These are phyloP conservation scores for Prunus mongolica DNA, from an alignment of 306 rosid species.

Conservation along the genomic window DNA sequence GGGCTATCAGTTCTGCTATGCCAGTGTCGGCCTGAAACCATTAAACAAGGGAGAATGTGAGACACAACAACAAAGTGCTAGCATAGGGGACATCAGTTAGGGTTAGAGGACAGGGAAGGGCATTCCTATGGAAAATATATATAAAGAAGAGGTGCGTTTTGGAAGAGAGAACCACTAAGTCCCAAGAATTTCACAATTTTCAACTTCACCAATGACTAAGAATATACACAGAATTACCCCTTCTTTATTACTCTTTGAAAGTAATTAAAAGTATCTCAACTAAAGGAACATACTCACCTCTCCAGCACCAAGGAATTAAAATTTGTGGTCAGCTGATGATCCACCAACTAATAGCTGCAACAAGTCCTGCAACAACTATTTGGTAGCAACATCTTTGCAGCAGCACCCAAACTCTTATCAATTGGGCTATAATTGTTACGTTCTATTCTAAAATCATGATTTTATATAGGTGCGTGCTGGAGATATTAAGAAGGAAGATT, in stretches of 20 bases:
- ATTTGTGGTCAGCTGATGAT: constrained; percentile 65
- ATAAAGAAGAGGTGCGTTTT: not conserved
- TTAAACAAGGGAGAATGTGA: constrained; percentile 20
- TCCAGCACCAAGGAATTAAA: constrained; percentile 96
- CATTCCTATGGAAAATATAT: not conserved
- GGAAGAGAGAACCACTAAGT: not conserved
- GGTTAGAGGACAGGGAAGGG: not conserved
- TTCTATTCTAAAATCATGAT: too few relatives aligned
- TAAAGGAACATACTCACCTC: constrained; percentile 45
- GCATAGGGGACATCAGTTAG: not conserved
- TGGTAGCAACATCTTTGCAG: too few relatives aligned
- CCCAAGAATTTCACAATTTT: not conserved
- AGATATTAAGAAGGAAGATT: too few relatives aligned
- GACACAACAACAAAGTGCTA: constrained; percentile 15
- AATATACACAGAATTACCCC: not conserved
- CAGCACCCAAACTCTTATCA: too few relatives aligned
- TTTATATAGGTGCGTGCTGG: too few relatives aligned
- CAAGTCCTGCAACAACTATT: constrained; percentile 55
- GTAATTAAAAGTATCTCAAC: not conserved
- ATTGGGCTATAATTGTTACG: too few relatives aligned
- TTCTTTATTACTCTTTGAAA: not conserved
- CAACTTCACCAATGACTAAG: not conserved
- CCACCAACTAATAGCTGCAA: constrained; percentile 74
- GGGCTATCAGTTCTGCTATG: constrained; percentile 95
- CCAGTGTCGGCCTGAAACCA: constrained; percentile 92